phyloP scores from a whole-genome alignment of 129 eudicot genomes.

The Escallonia rubra region DNA sequence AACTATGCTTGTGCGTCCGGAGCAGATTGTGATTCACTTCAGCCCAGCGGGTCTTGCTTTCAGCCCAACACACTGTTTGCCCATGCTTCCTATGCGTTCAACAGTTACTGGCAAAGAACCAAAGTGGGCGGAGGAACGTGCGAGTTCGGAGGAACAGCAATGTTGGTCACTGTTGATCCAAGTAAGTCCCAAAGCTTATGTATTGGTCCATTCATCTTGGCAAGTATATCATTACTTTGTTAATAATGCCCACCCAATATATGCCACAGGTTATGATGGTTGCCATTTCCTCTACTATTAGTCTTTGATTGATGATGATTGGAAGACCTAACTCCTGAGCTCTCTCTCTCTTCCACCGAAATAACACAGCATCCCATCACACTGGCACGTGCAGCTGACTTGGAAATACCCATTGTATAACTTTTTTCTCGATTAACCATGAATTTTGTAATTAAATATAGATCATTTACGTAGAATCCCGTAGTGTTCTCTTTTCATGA shows the following conservation, averaged over 20 bases:
- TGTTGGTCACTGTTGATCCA: conserved; percentile 87
- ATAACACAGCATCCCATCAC: not conserved
- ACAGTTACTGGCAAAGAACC: conserved; percentile 91
- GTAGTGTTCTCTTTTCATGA: no score
- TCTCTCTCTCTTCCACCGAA: not conserved
- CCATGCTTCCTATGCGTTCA: conserved; percentile 93
- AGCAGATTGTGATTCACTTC: conserved; percentile 74
- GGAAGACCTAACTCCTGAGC: not conserved
- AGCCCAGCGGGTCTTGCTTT: conserved; percentile 69
- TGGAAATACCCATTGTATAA: not conserved
- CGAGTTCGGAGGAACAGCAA: conserved; percentile 84
- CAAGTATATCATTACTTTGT: no score
- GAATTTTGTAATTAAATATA: conserved; percentile 13
- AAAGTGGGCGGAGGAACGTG: conserved; percentile 81
- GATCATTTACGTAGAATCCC: not conserved
- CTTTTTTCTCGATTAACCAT: not conserved
- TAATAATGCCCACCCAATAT: no score
- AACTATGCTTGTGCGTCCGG: conserved; percentile 84
- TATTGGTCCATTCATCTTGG: not conserved
- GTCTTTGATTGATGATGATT: conserved; percentile 6
- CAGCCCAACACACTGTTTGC: conserved; percentile 76
- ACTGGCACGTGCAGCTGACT: not conserved
- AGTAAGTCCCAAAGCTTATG: conserved; percentile 36
- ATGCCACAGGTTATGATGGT: conserved; percentile 72
- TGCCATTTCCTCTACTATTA: conserved; percentile 71